Percentiles rank a stretch among this genome's conserved stretches.
phyloP scores from a whole-genome alignment of 2,329 filamentous ascomycete species.

The Penicillium freii region DNA sequence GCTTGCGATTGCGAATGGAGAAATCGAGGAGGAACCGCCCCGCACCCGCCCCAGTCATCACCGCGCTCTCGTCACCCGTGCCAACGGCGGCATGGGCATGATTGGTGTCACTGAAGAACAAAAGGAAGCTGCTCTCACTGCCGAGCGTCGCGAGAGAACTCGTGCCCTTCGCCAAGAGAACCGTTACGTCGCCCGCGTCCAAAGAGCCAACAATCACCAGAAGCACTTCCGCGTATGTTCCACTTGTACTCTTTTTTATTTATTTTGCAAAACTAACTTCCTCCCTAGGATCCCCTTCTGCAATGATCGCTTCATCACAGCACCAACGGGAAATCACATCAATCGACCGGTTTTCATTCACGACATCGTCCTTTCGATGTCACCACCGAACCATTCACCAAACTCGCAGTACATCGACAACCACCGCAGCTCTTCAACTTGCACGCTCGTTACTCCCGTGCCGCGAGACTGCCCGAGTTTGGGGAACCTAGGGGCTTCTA shows the following conservation, averaged over 20 bases:
- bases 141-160: constrained; percentile 68
- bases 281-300: constrained; percentile 50
- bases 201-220: constrained; percentile 74
- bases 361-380: neutral
- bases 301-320: constrained; percentile 40
- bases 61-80: constrained; percentile 62
- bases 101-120: constrained; percentile 71
- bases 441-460: neutral
- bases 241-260: neutral
- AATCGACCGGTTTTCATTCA: neutral
- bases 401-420: neutral
- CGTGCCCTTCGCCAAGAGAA: constrained; percentile 61
- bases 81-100: constrained; percentile 74
- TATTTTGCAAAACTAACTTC: constrained; percentile 19
- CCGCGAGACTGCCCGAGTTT: neutral
- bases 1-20: constrained; percentile 55
- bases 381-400: constrained; percentile 1
- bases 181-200: constrained; percentile 66
- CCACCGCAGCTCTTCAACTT: neutral
- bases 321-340: neutral
- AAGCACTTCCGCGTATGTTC: constrained; percentile 65
- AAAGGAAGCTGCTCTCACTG: constrained; percentile 64
- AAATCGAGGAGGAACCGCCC: constrained; percentile 49
- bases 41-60: constrained; percentile 40
- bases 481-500: neutral